These are phyloP conservation scores for Grosmannia huntii DNA, from an alignment of 2,329 filamentous ascomycete genomes.

Conservation along the genomic window DNA sequence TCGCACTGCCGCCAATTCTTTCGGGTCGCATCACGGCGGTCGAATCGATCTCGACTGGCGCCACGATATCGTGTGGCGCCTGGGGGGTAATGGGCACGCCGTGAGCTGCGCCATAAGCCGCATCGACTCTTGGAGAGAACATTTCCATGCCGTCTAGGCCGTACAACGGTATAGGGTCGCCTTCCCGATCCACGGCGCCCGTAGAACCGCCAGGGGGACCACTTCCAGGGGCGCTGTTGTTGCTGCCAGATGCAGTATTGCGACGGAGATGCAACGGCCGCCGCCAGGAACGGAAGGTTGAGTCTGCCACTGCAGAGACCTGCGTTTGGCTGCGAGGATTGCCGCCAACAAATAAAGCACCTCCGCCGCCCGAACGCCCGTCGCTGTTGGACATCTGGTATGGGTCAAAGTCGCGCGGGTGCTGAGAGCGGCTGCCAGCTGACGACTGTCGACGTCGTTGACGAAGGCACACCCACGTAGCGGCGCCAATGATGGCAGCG, in stretches of 20 bases:
- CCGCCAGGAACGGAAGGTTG: slow-evolving; percentile 3
- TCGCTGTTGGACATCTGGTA: neutral
- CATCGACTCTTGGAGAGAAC: neutral
- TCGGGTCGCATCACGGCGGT: neutral
- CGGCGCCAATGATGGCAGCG: slow-evolving; percentile 26
- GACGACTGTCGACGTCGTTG: slow-evolving; percentile 8
- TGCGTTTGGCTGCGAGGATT: neutral
- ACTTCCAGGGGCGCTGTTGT: slow-evolving; percentile 3
- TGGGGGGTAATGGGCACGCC: slow-evolving; percentile 32
- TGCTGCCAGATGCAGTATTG: slow-evolving; percentile 4
- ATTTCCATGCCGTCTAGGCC: neutral
- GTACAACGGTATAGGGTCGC: neutral
- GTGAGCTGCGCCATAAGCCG: slow-evolving; percentile 11
- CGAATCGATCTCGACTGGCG: slow-evolving; percentile 42
- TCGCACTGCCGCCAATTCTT: neutral
- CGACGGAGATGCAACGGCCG: slow-evolving; percentile 2
- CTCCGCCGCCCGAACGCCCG: neutral
- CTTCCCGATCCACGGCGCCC: neutral
- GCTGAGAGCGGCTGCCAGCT: neutral
- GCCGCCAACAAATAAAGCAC: neutral
- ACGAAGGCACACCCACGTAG: slow-evolving; percentile 34
- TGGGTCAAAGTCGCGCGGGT: neutral
- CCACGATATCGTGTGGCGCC: slow-evolving; percentile 34
- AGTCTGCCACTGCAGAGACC: neutral
- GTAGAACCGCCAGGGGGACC: neutral